A percentile compares a stretch with the other conserved stretches of the same genome.
phyloP scores from a whole-genome alignment of 2,329 filamentous ascomycete species.

The Trichoderma oligosporum region DNA sequence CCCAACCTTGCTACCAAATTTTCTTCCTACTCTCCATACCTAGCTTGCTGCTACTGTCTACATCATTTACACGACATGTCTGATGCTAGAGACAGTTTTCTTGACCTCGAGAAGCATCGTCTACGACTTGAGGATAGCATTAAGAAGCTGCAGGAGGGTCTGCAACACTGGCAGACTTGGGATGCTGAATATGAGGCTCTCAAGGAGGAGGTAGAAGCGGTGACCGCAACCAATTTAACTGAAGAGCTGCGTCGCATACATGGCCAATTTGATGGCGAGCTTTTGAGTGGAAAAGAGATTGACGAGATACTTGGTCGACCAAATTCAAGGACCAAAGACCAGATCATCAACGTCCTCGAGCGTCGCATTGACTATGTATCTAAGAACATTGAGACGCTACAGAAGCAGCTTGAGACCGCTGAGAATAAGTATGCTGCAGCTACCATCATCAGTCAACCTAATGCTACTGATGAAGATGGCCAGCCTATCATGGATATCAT shows the following conservation, averaged over 20 bases:
- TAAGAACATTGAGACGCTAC: slow-evolving; percentile 70
- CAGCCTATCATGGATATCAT: slow-evolving; percentile 85
- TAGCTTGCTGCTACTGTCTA: neutral
- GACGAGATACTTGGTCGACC: slow-evolving; percentile 42
- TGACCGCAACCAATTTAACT: slow-evolving; percentile 42
- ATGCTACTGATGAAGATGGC: slow-evolving; percentile 62
- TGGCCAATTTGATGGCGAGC: slow-evolving; percentile 56
- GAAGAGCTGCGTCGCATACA: slow-evolving; percentile 57
- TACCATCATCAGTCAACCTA: slow-evolving; percentile 56
- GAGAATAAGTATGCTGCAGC: slow-evolving; percentile 68
- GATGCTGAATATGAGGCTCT: slow-evolving; percentile 89
- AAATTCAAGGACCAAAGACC: slow-evolving; percentile 29
- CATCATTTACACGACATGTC: slow-evolving; percentile 36
- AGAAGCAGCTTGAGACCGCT: slow-evolving; percentile 65
- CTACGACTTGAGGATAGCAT: slow-evolving; percentile 72
- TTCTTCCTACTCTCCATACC: neutral
- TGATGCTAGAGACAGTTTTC: slow-evolving; percentile 48
- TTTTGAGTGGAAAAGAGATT: slow-evolving; percentile 57
- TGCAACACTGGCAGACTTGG: slow-evolving; percentile 86
- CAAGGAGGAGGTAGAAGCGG: slow-evolving; percentile 70
- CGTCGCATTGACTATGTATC: slow-evolving; percentile 86
- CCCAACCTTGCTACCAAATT: slow-evolving; percentile 17
- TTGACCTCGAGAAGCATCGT: slow-evolving; percentile 71
- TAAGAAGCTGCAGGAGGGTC: slow-evolving; percentile 62
- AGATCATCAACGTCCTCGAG: slow-evolving; percentile 59